phyloP scores from a whole-genome alignment of 495 filamentous ascomycete species.

The Sordaria brevicollis region DNA sequence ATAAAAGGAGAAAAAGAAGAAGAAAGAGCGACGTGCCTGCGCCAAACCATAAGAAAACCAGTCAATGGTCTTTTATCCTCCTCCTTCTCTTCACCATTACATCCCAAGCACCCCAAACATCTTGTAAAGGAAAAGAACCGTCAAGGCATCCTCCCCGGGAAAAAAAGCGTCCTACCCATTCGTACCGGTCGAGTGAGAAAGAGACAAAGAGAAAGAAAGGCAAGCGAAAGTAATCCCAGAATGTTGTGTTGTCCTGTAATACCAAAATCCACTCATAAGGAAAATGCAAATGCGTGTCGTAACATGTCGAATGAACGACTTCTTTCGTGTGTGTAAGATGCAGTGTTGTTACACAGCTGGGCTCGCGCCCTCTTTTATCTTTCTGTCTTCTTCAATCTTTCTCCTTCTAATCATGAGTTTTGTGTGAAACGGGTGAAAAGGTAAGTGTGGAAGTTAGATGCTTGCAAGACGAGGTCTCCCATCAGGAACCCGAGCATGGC shows the following conservation, averaged over 20 bases:
- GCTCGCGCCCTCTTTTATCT: slow-evolving; percentile 13
- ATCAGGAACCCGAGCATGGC: slow-evolving; percentile 57
- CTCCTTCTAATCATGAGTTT: background rate
- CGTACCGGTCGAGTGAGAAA: background rate
- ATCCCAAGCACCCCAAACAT: background rate
- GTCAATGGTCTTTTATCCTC: background rate
- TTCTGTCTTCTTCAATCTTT: background rate
- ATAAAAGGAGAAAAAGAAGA: background rate
- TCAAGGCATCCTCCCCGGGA: background rate
- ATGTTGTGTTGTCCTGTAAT: background rate
- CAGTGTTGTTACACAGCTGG: background rate
- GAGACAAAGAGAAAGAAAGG: background rate
- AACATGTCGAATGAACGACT: background rate
- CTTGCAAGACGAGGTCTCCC: slow-evolving; percentile 30
- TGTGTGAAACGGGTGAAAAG: background rate
- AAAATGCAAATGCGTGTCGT: background rate
- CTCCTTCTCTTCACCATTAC: background rate
- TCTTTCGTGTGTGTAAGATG: background rate
- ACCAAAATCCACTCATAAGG: background rate
- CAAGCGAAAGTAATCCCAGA: background rate
- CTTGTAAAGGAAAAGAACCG: background rate
- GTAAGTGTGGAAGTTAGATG: slow-evolving; percentile 21
- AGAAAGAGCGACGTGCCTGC: background rate
- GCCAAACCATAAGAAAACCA: background rate
- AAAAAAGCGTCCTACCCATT: background rate